Base-by-base conservation (phyloP, 495 filamentous ascomycete genomes). In the Copromyces sp. region DNA sequence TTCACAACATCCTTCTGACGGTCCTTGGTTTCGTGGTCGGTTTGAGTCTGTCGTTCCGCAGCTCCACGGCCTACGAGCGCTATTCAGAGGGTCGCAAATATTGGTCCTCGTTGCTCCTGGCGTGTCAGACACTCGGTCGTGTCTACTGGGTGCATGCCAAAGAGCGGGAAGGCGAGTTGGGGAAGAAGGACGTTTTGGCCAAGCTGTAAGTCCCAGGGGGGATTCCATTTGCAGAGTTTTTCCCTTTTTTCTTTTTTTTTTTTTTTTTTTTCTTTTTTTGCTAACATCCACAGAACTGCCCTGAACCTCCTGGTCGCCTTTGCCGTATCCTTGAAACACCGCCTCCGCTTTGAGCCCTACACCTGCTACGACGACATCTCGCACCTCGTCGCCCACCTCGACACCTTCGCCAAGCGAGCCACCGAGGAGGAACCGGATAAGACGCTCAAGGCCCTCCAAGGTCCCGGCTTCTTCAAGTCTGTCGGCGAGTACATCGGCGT, bases 1-100 rank as follows among this genome's bases (percentile, higher is more conserved):
- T 95, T 37, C 86, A 87, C 74, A 88, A 85, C 32, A 86, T 94
- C 70, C 85, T 97, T 9, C 86, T 97, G 41, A 96, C 93, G 16
- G 90, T 96, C 12, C 88, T 93, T 38, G 93, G 93, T 90, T 95
- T 97, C 84, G 92, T 96, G 73, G 92, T 97, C 76, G 92, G 90
- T 85, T 81, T 96, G 77, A 87, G 91, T 1, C 83, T 97, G 74
- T 93, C 91, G 32, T 95, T 97, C 83, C 90, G 93, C 69, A 92
- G 89, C 74, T 92, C 92, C 1, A 94, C 92, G 17, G 93, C 93
- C 7, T 97, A 97, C 77, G 93, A 96, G 80, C 90, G 92, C 77
- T 92, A 91, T 79, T 86, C 86, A 45, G 91, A 97, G 71, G 92
- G 91, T 24, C 86, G 92, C 38, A 89, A 90, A 72, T 92, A 90